A percentile compares a stretch with the other conserved stretches of the same genome.
Evolutionary conservation across 129 eudicot species (phyloP).

Genomic region (Kitagawia praeruptora): DNA sequence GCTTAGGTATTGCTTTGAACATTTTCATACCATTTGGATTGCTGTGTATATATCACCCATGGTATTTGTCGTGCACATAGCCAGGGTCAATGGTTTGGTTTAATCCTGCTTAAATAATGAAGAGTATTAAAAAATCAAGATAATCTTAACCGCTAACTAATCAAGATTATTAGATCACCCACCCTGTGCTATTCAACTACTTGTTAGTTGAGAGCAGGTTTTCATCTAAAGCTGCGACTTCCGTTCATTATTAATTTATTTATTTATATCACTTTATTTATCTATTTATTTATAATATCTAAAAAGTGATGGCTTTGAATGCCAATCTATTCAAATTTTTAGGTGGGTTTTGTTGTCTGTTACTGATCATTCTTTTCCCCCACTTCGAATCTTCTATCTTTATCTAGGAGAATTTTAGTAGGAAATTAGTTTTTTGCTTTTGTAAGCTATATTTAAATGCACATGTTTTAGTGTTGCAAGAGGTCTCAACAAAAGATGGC

Average conservation of each 20-base stretch:
- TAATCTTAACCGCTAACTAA: constrained; percentile 2
- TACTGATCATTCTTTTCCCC: constrained; percentile 20
- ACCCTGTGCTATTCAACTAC: constrained; percentile 13
- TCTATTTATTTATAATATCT: not conserved
- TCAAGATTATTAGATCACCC: constrained; percentile 17
- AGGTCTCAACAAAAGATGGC: not conserved
- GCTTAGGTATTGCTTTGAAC: too few relatives aligned
- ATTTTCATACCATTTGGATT: too few relatives aligned
- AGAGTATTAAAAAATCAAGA: not conserved
- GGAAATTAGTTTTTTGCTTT: constrained; percentile 19
- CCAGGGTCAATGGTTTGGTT: too few relatives aligned
- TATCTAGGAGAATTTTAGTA: constrained; percentile 16
- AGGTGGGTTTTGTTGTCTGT: constrained; percentile 33
- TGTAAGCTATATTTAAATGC: not conserved
- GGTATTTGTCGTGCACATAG: too few relatives aligned
- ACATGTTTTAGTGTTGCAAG: not conserved
- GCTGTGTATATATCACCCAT: too few relatives aligned
- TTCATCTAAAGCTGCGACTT: constrained; percentile 41
- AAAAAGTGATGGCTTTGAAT: constrained; percentile 47
- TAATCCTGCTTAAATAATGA: too few relatives aligned
- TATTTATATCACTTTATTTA: not conserved
- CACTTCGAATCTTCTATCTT: constrained; percentile 4
- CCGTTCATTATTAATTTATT: not conserved
- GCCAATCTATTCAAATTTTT: constrained; percentile 25
- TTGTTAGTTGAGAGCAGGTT: constrained; percentile 54